Conservation (phyloP, 495 filamentous ascomycete genomes). For the Penicillium pulvis region DNA sequence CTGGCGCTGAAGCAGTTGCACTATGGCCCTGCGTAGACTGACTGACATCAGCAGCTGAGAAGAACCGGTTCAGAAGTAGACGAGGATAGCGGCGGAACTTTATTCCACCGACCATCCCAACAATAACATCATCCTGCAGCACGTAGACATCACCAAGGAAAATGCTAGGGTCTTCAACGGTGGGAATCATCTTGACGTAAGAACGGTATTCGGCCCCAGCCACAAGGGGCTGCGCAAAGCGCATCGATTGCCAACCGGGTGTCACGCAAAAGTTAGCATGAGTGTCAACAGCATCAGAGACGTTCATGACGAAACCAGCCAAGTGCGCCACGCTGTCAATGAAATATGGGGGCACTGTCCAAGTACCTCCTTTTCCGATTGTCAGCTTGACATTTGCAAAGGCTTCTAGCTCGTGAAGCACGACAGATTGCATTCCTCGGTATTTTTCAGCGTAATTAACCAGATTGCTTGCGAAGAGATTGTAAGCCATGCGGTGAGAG, state of each 20-base stretch:
- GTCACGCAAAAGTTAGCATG: conserved; percentile 38
- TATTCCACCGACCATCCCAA: conserved; percentile 37
- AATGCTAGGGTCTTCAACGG: not conserved
- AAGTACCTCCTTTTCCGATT: conserved; percentile 15
- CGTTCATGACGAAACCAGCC: conserved; percentile 44
- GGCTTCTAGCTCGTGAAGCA: conserved; percentile 43
- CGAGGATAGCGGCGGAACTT: conserved; percentile 37
- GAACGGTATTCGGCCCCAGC: conserved; percentile 35
- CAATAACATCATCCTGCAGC: conserved; percentile 32
- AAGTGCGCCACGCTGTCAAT: conserved; percentile 49
- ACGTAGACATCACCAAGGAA: conserved; percentile 43
- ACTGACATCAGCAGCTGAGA: conserved; percentile 27
- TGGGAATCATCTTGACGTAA: conserved; percentile 45
- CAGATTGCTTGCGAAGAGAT: conserved; percentile 36
- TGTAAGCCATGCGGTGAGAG: conserved; percentile 31
- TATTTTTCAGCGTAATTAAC: conserved; percentile 44
- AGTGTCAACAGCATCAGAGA: conserved; percentile 25
- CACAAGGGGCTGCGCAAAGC: conserved; percentile 29
- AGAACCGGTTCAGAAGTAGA: conserved; percentile 36
- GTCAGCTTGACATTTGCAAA: conserved; percentile 40
- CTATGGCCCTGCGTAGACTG: conserved; percentile 6
- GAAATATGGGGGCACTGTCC: conserved; percentile 34
- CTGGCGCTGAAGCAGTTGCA: not conserved
- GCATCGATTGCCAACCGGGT: conserved; percentile 35
- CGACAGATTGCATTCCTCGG: conserved; percentile 35